Evolutionary conservation across 495 filamentous ascomycete species (phyloP), one percentile per base, ranked within the genome.

Genomic region (Trichoderma orchidacearum): DNA sequence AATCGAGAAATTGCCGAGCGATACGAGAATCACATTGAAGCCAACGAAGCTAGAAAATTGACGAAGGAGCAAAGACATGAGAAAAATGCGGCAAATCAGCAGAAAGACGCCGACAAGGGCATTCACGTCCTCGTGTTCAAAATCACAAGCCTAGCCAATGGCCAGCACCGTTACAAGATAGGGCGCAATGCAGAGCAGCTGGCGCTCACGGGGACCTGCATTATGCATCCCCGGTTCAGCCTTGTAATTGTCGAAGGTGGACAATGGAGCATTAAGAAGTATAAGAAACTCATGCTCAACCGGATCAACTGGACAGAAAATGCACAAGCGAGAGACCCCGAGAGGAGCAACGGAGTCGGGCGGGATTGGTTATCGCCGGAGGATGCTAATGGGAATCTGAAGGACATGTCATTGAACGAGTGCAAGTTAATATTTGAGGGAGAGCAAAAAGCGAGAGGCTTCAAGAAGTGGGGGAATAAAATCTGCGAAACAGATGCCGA

Each of bases 231-330:
- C 2, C 83, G 82, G 61, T 84, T 95, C 72, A 90, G 82, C 65
- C 73, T 97, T 3, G 81, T 99, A 29, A 83, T 99, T 62, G 89
- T 94, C 0, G 93, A 99, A 66, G 91, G 92, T 25, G 93, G 93
- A 54, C 76, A 80, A 55, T 84, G 90, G 64, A 84, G 83, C 32
- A 84, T 90, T 68, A 81, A 78, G 30, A 80, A 81, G 53, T 97
- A 95, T 74, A 86, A 85, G 63, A 94, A 70, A 67, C 72, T 97
- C 28, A 90, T 97, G 87, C 71, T 92, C 21, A 83, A 94, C 57
- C 89, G 93, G 15, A 90, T 97, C 62, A 83, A 92, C 65, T 99
- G 93, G 93, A 87, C 84, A 3, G 92, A 97, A 66, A 91, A 95
- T 58, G 78, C 82, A 3, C 81, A 83, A 3, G 85, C 91, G 1